Percentiles rank a stretch among this genome's conserved stretches.
These are phyloP conservation scores for Pelargonium citronellum DNA, from an alignment of 441 rosid species.

Conservation along the genomic window DNA sequence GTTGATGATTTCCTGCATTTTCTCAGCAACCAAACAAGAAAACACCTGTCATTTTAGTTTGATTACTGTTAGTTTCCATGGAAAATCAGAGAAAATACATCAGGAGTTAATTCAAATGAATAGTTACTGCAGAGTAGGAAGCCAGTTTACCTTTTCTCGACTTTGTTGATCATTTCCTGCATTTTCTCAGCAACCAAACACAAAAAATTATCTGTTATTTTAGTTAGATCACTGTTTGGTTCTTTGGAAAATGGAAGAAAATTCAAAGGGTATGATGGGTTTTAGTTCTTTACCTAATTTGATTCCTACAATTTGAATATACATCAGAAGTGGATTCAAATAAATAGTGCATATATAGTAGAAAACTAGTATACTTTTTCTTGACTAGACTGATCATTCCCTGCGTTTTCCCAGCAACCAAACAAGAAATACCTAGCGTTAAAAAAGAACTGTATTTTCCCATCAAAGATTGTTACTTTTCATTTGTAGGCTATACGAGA, in stretches of 20 bases:
- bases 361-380: not conserved
- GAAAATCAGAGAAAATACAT: not conserved
- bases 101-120: not conserved
- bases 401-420: not conserved
- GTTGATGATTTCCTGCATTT: not conserved
- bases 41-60: not conserved
- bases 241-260: not conserved
- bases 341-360: not conserved
- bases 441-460: too few species aligned
- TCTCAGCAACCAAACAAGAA: not conserved
- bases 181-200: conserved; percentile 2
- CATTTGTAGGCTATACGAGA: conserved; percentile 38
- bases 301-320: not conserved
- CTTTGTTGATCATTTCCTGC: not conserved
- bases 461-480: too few species aligned
- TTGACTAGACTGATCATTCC: not conserved
- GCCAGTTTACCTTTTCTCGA: not conserved
- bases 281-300: not conserved
- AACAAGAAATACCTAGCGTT: not conserved
- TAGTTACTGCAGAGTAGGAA: not conserved
- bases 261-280: not conserved
- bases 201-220: not conserved
- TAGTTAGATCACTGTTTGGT: not conserved
- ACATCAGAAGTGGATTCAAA: not conserved
- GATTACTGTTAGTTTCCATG: not conserved